Conservation (phyloP, 305 asterid genomes). For the Rubia balearica region DNA sequence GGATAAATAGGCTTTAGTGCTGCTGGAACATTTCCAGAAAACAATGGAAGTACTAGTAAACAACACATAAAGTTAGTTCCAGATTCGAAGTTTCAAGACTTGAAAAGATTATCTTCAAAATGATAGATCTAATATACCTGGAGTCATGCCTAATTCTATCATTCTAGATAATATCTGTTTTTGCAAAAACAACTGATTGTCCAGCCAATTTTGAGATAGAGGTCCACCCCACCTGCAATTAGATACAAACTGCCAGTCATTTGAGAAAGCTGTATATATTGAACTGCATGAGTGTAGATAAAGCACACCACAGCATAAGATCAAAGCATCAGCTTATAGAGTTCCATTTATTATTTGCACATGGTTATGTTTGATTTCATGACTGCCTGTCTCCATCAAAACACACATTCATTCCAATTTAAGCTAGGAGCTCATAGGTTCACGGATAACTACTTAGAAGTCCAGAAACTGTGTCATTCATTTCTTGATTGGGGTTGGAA, state of each 20-base stretch:
- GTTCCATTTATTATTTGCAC: neutral
- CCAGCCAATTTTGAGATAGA: conserved; percentile 79
- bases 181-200: conserved; percentile 69
- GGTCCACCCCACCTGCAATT: conserved; percentile 95
- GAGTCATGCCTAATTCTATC: conserved; percentile 92
- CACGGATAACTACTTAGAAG: neutral
- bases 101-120: conserved; percentile 6
- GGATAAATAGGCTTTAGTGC: conserved; percentile 69
- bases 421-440: neutral
- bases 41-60: conserved; percentile 81
- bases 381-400: neutral
- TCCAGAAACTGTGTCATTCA: neutral
- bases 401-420: neutral
- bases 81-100: conserved; percentile 1
- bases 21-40: conserved; percentile 98
- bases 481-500: neutral
- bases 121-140: conserved; percentile 48
- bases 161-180: conserved; percentile 76
- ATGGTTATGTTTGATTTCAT: neutral
- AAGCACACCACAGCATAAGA: conserved; percentile 2
- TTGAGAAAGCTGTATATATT: neutral
- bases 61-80: conserved; percentile 13
- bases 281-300: neutral
- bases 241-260: conserved; percentile 9
- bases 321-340: conserved; percentile 1